Base-by-base conservation (phyloP, 495 filamentous ascomycete species). In the Aspergillus funiculosus region DNA sequence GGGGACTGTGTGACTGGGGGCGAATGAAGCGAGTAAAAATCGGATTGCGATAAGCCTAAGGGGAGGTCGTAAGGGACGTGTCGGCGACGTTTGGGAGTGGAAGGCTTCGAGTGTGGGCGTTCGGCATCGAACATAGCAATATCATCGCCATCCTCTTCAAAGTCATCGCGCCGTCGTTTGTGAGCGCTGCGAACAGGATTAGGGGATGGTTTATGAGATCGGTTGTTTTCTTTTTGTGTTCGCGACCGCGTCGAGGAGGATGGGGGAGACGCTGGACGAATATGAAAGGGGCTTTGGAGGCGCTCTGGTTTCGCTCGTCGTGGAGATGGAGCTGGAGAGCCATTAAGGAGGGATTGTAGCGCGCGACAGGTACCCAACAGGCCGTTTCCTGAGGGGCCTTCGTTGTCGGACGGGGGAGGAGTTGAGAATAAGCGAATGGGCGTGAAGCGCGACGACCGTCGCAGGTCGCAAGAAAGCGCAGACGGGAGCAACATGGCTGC, bases 351-450 rank as follows among this genome's bases (percentile, higher is more conserved):
- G 0, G 79, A 79, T 53, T 89, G 85, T 0, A 89, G 74, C 3
- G 81, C 77, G 61, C 82, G 83, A 62, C 83, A 87, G 43, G 82
- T 81, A 30, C 73, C 76, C 53, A 81, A 72, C 42, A 86, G 75
- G 62, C 80, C 77, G 53, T 69, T 67, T 51, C 76, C 73, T 38
- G 76, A 56, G 22, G 76, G 69, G 32, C 59, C 67, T 44, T 67
- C 69, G 43, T 74, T 59, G 53, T 80, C 72, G 24, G 69, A 67
- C 5, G 80, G 75, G 28, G 80, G 77, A 30, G 80, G 80, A 43
- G 81, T 83, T 24, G 81, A 70, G 30, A 81, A 77, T 18, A 81
- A 76, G 52, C 78, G 75, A 57, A 79, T 80, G 52, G 80, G 77
- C 6, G 77, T 69, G 41, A 77, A 61, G 62, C 61, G 62, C 55